phyloP scores from a whole-genome alignment of 2,329 filamentous ascomycete species.

The Aspergillus sp. region DNA sequence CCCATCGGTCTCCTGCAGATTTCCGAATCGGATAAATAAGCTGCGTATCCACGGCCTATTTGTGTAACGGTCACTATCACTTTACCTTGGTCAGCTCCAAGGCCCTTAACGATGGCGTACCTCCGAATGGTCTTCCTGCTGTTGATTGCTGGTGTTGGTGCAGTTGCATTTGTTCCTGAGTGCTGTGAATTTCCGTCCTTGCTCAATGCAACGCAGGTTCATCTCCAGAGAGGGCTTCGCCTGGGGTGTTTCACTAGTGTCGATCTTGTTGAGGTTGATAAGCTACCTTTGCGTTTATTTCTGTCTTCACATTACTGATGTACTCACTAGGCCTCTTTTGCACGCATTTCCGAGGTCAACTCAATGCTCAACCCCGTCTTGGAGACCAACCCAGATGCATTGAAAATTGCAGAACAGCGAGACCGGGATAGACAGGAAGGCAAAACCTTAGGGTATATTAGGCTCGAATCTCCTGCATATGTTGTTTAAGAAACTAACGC shows the following conservation, averaged over 20 bases:
- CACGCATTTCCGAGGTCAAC: slow-evolving; percentile 55
- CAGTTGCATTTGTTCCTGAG: background rate
- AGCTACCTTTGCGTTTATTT: background rate
- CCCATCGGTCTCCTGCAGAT: too few relatives aligned
- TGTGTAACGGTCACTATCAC: background rate
- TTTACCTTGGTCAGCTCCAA: background rate
- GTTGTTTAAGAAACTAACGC: background rate
- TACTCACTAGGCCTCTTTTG: slow-evolving; percentile 48
- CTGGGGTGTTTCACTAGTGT: slow-evolving; percentile 55
- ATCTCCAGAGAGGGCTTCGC: slow-evolving; percentile 52
- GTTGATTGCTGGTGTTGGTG: background rate
- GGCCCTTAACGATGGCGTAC: background rate
- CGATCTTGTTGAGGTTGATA: slow-evolving; percentile 51
- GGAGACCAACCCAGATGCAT: slow-evolving; percentile 58
- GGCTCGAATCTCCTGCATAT: background rate
- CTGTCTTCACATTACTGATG: background rate
- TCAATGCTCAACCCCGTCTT: slow-evolving; percentile 52
- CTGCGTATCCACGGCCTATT: background rate
- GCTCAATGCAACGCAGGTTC: slow-evolving; percentile 53
- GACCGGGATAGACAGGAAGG: slow-evolving; percentile 52
- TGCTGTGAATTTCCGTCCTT: slow-evolving; percentile 38
- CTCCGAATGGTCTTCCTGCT: background rate
- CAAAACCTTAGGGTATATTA: slow-evolving; percentile 43
- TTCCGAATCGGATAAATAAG: background rate
- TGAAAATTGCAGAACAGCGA: slow-evolving; percentile 48